Conservation (phyloP, 2,329 filamentous ascomycete species). For the Epicoccum sorghinum region DNA sequence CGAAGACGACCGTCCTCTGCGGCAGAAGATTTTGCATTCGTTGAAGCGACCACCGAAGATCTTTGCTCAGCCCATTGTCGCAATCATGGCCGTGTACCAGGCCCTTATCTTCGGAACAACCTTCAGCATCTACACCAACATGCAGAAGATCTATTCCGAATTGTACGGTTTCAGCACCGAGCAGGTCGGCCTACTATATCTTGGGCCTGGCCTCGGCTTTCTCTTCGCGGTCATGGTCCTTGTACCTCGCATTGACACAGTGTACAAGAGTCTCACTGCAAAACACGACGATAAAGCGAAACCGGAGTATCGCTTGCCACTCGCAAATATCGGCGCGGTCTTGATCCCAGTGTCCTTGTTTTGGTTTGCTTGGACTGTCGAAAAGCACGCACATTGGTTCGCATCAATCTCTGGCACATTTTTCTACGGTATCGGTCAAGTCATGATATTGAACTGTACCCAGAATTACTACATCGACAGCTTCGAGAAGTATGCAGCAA, state of each 20-base stretch:
- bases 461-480: conserved; percentile 63
- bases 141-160: conserved; percentile 54
- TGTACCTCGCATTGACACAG: conserved; percentile 54
- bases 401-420: conserved; percentile 51
- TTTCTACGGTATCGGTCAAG: conserved; percentile 60
- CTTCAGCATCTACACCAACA: conserved; percentile 56
- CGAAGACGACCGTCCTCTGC: conserved; percentile 49
- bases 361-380: conserved; percentile 52
- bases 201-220: conserved; percentile 54
- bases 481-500: conserved; percentile 58
- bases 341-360: conserved; percentile 53
- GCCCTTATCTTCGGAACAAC: conserved; percentile 56
- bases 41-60: conserved; percentile 51
- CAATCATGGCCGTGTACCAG: conserved; percentile 55
- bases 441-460: conserved; percentile 59
- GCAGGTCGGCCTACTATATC: conserved; percentile 54
- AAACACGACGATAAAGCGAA: conserved; percentile 49
- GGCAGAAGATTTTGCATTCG: conserved; percentile 45
- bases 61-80: conserved; percentile 54
- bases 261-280: conserved; percentile 54
- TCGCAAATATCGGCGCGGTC: conserved; percentile 54
- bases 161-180: conserved; percentile 54
- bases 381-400: conserved; percentile 51
- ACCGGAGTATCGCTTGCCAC: conserved; percentile 54
- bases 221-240: conserved; percentile 54